Evolutionary conservation across 495 filamentous ascomycete species (phyloP).

Genomic region (Daldinia concentrica): DNA sequence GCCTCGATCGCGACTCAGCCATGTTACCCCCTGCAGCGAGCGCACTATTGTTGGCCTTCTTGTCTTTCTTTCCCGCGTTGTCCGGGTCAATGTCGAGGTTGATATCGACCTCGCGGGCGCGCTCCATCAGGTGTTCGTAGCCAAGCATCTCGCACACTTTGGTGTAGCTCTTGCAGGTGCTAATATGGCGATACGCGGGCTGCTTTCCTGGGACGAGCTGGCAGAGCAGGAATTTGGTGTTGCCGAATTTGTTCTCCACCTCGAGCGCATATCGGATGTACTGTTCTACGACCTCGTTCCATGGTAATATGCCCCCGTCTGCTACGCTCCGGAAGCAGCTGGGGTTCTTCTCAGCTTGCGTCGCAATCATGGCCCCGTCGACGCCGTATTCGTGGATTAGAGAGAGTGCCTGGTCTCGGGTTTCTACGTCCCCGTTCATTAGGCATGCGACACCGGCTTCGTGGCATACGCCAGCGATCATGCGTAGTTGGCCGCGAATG

Average conservation of each 20-base stretch:
- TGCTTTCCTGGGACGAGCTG: conserved; percentile 87
- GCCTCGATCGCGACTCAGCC: conserved; percentile 40
- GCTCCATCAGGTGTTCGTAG: conserved; percentile 65
- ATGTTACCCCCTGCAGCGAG: conserved; percentile 51
- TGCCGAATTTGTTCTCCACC: conserved; percentile 84
- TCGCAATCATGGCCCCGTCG: conserved; percentile 97
- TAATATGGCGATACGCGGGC: conserved; percentile 63
- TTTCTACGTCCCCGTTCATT: conserved; percentile 92
- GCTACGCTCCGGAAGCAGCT: conserved; percentile 77
- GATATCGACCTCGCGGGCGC: conserved; percentile 70
- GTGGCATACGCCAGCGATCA: conserved; percentile 79
- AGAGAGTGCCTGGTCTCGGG: conserved; percentile 69
- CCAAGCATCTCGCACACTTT: conserved; percentile 70
- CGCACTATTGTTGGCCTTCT: conserved; percentile 47
- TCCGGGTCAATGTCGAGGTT: conserved; percentile 66
- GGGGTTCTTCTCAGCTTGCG: conserved; percentile 85
- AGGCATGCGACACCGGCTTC: conserved; percentile 86
- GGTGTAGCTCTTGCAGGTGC: conserved; percentile 67
- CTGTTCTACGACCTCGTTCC: conserved; percentile 76
- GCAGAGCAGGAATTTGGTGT: conserved; percentile 89
- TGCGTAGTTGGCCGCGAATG: conserved; percentile 82
- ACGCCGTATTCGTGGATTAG: conserved; percentile 79
- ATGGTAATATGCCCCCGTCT: conserved; percentile 71
- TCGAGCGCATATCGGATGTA: conserved; percentile 77
- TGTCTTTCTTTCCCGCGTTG: conserved; percentile 50